A percentile compares a stretch with the other conserved stretches of the same genome.
Conservation (phyloP, 805 yeast species). For the Sugiyamaella floridensis region DNA sequence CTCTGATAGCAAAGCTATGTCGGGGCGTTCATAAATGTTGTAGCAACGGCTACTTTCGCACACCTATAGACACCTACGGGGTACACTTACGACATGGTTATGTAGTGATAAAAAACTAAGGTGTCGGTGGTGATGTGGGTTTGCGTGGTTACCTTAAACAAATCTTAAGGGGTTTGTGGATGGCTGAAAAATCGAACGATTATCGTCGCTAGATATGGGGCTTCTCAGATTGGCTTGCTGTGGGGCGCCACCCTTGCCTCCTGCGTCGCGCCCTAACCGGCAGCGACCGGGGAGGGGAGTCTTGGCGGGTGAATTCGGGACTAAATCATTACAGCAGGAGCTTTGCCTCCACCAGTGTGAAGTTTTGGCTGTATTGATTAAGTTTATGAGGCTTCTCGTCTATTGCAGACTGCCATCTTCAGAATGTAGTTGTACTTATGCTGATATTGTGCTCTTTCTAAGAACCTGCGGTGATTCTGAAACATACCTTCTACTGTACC, state of each 20-base stretch:
- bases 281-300: background rate
- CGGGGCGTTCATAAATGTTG: background rate
- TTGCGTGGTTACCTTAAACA: background rate
- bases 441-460: too few species aligned
- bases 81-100: background rate
- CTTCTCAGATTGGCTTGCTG: background rate
- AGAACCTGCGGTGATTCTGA: too few species aligned
- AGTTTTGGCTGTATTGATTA: too few species aligned
- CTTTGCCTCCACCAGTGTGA: too few species aligned
- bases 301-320: background rate
- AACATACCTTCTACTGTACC: too few species aligned
- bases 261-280: background rate
- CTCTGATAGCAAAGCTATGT: background rate
- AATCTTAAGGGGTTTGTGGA: background rate
- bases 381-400: too few species aligned
- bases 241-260: background rate
- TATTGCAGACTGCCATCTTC: too few species aligned
- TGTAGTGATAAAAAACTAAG: background rate
- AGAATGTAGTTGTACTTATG: too few species aligned
- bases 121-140: background rate
- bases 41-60: background rate
- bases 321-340: too few species aligned
- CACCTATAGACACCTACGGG: background rate
- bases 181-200: background rate
- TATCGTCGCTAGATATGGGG: background rate